Conservation (phyloP, 345 rosid species). For the Hibiscus trionum region DNA sequence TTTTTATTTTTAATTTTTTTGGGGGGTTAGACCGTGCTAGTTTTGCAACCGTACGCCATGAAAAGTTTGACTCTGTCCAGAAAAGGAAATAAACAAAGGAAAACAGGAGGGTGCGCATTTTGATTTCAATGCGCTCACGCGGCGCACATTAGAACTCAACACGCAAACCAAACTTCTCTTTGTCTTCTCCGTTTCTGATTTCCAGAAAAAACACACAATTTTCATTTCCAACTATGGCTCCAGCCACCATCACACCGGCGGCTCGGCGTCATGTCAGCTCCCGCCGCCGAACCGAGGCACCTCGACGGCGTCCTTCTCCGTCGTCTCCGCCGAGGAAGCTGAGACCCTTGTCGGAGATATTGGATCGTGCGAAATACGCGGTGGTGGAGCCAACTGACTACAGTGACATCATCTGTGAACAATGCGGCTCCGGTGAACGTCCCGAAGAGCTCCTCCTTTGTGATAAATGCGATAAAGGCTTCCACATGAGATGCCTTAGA, state of each 20-base stretch:
- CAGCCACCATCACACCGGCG: conserved; percentile 28
- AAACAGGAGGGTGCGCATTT: conserved; percentile 21
- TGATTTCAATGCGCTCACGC: conserved; percentile 34
- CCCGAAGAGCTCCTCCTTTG: conserved; percentile 72
- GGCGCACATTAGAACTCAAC: conserved; percentile 30
- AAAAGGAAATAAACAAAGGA: background rate
- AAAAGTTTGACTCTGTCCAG: background rate
- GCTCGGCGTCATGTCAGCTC: conserved; percentile 32
- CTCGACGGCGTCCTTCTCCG: conserved; percentile 30
- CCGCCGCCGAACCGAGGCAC: conserved; percentile 42
- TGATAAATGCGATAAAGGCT: conserved; percentile 84
- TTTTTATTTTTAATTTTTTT: too few relatives aligned
- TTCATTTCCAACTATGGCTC: conserved; percentile 24
- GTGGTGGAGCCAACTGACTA: conserved; percentile 40
- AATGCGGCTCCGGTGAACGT: conserved; percentile 64
- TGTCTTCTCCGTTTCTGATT: conserved; percentile 3
- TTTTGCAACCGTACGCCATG: background rate
- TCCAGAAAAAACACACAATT: conserved; percentile 3
- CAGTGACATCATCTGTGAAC: conserved; percentile 46
- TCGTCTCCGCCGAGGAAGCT: conserved; percentile 48
- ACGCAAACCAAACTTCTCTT: conserved; percentile 1
- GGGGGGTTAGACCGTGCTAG: background rate
- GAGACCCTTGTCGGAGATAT: conserved; percentile 45
- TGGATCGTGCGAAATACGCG: conserved; percentile 39
- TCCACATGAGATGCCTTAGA: conserved; percentile 77